Percentiles rank a stretch among this genome's conserved stretches.
Conservation (phyloP, 805 yeast genomes). For the Torulaspora franciscae region DNA sequence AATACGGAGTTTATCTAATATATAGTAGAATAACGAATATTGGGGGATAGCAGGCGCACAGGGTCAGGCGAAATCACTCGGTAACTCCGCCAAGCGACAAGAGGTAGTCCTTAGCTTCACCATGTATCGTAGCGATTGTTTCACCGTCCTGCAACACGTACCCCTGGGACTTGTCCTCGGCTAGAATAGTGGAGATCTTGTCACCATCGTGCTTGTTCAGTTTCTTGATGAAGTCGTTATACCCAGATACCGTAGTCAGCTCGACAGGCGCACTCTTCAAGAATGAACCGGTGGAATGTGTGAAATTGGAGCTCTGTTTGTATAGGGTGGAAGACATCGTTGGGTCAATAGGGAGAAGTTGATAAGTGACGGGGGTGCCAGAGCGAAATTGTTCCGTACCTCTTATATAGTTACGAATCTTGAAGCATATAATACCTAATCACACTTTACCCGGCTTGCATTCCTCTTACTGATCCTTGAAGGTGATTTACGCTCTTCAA, state of each 20-base stretch:
- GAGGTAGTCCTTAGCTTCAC: conserved; percentile 36
- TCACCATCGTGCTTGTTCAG: conserved; percentile 31
- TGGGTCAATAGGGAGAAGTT: background rate
- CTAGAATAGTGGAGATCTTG: conserved; percentile 36
- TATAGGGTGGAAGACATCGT: conserved; percentile 18
- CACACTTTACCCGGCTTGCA: conserved; percentile 1
- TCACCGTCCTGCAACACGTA: conserved; percentile 36
- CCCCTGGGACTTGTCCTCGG: conserved; percentile 36
- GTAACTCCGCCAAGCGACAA: conserved; percentile 20
- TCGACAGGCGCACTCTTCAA: conserved; percentile 38
- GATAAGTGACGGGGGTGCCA: background rate
- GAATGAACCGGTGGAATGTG: conserved; percentile 33
- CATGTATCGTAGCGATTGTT: conserved; percentile 39
- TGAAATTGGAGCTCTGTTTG: conserved; percentile 24
- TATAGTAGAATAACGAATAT: conserved; percentile 3
- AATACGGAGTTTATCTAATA: conserved; percentile 6
- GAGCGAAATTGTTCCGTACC: background rate
- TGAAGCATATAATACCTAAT: background rate
- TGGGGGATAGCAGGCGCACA: background rate
- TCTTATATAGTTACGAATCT: background rate
- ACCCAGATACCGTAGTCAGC: conserved; percentile 39
- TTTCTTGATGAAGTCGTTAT: conserved; percentile 38
- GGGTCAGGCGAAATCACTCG: background rate
- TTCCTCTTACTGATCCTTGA: background rate
- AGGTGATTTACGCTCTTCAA: background rate